Evolutionary conservation across 805 yeast species (phyloP).

Genomic region (Yamadazyma laniorum): DNA sequence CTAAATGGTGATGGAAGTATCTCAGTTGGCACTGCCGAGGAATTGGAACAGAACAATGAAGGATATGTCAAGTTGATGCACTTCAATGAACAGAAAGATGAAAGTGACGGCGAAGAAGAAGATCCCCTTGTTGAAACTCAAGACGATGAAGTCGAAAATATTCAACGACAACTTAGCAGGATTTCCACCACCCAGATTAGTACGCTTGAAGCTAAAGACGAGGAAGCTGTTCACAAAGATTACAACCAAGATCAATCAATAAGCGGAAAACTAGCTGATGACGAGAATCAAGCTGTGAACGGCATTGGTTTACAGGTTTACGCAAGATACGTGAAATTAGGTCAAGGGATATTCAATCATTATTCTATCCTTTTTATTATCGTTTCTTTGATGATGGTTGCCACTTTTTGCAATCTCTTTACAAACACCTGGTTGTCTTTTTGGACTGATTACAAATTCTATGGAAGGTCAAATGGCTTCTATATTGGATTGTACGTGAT

Average conservation of each 20-base stretch:
- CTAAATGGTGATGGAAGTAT: slow-evolving; percentile 32
- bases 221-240: slow-evolving; percentile 34
- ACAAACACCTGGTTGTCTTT: slow-evolving; percentile 80
- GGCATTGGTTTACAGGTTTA: slow-evolving; percentile 51
- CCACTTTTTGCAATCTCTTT: slow-evolving; percentile 53
- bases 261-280: slow-evolving; percentile 31
- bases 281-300: slow-evolving; percentile 61
- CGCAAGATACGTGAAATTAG: slow-evolving; percentile 48
- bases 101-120: slow-evolving; percentile 20
- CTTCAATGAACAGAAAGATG: slow-evolving; percentile 18
- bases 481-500: slow-evolving; percentile 75
- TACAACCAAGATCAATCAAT: slow-evolving; percentile 24
- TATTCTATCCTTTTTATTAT: slow-evolving; percentile 24
- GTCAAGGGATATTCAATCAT: slow-evolving; percentile 47
- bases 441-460: slow-evolving; percentile 66
- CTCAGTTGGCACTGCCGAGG: slow-evolving; percentile 29
- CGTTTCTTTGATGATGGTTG: slow-evolving; percentile 19
- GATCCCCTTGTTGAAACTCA: slow-evolving; percentile 16
- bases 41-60: slow-evolving; percentile 21
- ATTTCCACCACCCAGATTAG: slow-evolving; percentile 17
- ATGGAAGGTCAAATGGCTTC: slow-evolving; percentile 44
- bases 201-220: slow-evolving; percentile 21
- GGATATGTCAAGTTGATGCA: slow-evolving; percentile 31
- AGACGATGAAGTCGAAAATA: slow-evolving; percentile 17
- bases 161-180: slow-evolving; percentile 26